These are phyloP conservation scores for Penicillium rolfsii DNA, from an alignment of 2,329 filamentous ascomycete species.

Conservation along the genomic window DNA sequence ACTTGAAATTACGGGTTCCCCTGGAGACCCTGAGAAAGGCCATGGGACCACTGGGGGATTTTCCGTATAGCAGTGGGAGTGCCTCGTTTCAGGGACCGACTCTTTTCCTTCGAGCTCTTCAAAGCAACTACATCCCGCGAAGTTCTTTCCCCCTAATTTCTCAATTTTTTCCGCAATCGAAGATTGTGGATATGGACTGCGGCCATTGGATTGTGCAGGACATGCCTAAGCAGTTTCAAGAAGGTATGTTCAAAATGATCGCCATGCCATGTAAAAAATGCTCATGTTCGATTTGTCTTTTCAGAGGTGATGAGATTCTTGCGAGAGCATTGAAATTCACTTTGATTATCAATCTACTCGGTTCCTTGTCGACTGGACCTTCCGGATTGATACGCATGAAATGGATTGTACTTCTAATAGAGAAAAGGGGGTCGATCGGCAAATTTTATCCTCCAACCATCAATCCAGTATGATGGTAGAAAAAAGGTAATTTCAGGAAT, in stretches of 20 bases:
- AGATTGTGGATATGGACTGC: constrained; percentile 35
- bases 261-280: too few relatives aligned
- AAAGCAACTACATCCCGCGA: constrained; percentile 56
- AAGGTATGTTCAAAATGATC: constrained; percentile 7
- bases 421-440: too few relatives aligned
- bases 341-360: too few relatives aligned
- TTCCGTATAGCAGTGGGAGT: constrained; percentile 42
- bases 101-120: constrained; percentile 27
- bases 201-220: constrained; percentile 44
- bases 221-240: constrained; percentile 34
- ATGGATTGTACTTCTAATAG: too few relatives aligned
- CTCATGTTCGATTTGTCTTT: background rate
- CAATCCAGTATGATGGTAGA: too few relatives aligned
- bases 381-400: too few relatives aligned
- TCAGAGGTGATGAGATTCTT: constrained; percentile 1
- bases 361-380: too few relatives aligned
- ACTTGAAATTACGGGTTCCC: constrained; percentile 12
- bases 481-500: too few relatives aligned
- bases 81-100: constrained; percentile 38
- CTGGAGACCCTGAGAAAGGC: constrained; percentile 11
- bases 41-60: constrained; percentile 14
- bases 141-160: constrained; percentile 40
- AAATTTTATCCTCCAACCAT: too few relatives aligned
- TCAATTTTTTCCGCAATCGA: constrained; percentile 33
- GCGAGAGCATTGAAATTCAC: background rate